Conservation (phyloP, 1,284 basidiomycete genomes). For the Thecaphora frezii region DNA sequence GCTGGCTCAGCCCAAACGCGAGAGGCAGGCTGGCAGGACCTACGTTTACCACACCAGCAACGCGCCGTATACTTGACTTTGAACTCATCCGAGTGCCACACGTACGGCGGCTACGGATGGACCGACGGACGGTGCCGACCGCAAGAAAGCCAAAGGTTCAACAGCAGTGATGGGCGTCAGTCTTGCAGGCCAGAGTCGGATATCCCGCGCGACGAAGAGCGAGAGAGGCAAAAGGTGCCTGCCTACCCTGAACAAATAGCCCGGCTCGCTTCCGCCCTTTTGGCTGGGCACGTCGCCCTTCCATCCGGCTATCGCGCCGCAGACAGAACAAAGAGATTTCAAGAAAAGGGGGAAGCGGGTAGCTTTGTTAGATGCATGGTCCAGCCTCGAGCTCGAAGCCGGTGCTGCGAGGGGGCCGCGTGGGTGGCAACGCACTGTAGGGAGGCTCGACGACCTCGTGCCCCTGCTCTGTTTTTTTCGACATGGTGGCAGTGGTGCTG, state of each 20-base stretch:
- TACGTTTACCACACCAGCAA: constrained; percentile 35
- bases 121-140: not conserved
- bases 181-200: not conserved
- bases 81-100: constrained; percentile 30
- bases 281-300: constrained; percentile 20
- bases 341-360: not conserved
- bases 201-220: not conserved
- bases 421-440: no score
- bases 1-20: no score
- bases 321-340: not conserved
- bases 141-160: no score
- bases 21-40: constrained; percentile 1
- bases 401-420: no score
- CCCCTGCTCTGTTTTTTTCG: no score
- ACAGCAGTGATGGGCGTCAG: constrained; percentile 1
- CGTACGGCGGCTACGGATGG: constrained; percentile 24
- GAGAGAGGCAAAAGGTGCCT: no score
- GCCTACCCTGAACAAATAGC: constrained; percentile 30
- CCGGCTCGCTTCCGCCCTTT: constrained; percentile 24
- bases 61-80: constrained; percentile 23
- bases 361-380: not conserved
- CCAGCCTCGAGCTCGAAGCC: not conserved
- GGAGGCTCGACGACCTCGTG: no score
- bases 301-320: constrained; percentile 21
- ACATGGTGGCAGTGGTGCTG: no score